A percentile compares a stretch with the other conserved stretches of the same genome.
phyloP scores from a whole-genome alignment of 352 stramenopile species.

The Globisporangium splendens region DNA sequence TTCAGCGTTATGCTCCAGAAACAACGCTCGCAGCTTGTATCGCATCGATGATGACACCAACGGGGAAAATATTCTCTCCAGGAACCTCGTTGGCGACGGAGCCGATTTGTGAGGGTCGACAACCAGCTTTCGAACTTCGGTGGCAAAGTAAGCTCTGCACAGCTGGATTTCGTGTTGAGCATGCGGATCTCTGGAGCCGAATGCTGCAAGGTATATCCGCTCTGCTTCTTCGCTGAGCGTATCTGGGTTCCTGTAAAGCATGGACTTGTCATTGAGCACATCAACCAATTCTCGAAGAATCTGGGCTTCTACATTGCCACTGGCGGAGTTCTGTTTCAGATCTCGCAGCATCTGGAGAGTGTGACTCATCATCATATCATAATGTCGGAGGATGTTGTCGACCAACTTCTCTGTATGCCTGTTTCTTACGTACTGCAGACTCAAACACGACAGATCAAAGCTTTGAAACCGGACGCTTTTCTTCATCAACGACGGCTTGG shows the following conservation, averaged over 20 bases:
- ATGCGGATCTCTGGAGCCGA: slow-evolving; percentile 22
- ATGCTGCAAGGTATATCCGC: slow-evolving; percentile 28
- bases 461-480: slow-evolving; percentile 60
- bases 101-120: neutral
- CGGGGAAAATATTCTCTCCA: slow-evolving; percentile 49
- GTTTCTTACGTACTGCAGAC: slow-evolving; percentile 52
- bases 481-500: slow-evolving; percentile 10
- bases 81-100: slow-evolving; percentile 21
- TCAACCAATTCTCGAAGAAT: slow-evolving; percentile 19
- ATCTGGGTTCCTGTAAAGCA: slow-evolving; percentile 13
- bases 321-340: neutral
- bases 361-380: slow-evolving; percentile 38
- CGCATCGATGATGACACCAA: slow-evolving; percentile 51
- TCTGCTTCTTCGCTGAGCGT: slow-evolving; percentile 4
- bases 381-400: slow-evolving; percentile 37
- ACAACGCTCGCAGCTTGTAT: slow-evolving; percentile 59
- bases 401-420: slow-evolving; percentile 36
- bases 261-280: slow-evolving; percentile 9
- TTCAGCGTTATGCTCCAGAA: slow-evolving; percentile 54
- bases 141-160: slow-evolving; percentile 35
- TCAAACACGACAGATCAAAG: slow-evolving; percentile 64
- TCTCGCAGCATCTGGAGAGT: slow-evolving; percentile 18
- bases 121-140: slow-evolving; percentile 44
- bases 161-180: slow-evolving; percentile 41
- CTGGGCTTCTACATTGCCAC: neutral